Evolutionary conservation across 2,329 filamentous ascomycete species (phyloP).

Genomic region (Acephala macrosclerotiorum): DNA sequence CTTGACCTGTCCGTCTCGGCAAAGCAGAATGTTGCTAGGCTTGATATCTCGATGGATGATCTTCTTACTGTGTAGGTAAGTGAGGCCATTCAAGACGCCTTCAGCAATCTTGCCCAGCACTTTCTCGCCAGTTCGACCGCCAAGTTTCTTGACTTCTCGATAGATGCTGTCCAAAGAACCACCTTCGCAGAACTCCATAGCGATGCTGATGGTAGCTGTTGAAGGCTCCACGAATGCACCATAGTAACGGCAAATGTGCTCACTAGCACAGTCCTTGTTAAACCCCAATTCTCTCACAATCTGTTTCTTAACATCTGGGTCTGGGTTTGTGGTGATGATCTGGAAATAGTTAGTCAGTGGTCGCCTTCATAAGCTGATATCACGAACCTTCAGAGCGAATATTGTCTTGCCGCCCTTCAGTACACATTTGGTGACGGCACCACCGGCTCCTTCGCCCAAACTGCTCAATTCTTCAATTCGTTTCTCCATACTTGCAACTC

Average conservation of each 20-base stretch:
- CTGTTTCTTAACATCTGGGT: conserved; percentile 98
- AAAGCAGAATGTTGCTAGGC: conserved; percentile 94
- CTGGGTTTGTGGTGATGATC: conserved; percentile 98
- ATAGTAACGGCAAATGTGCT: conserved; percentile 97
- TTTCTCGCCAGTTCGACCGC: conserved; percentile 94
- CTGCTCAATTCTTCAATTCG: conserved; percentile 89
- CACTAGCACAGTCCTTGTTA: conserved; percentile 96
- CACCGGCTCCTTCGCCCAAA: conserved; percentile 92
- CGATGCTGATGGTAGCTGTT: conserved; percentile 97
- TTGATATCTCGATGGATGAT: conserved; percentile 99
- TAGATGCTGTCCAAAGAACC: conserved; percentile 97
- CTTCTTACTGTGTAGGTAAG: conserved; percentile 92
- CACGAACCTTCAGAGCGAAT: conserved; percentile 89
- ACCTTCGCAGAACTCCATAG: conserved; percentile 99
- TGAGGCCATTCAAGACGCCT: conserved; percentile 90
- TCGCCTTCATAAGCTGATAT: background rate
- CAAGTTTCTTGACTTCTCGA: conserved; percentile 94
- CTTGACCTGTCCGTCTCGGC: conserved; percentile 92
- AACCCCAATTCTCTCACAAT: conserved; percentile 96
- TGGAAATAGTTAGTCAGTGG: conserved; percentile 47
- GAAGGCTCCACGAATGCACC: conserved; percentile 93
- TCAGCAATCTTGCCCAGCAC: conserved; percentile 97
- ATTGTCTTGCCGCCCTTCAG: conserved; percentile 92
- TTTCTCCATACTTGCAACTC: conserved; percentile 87
- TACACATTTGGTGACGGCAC: conserved; percentile 90